A percentile compares a stretch with the other conserved stretches of the same genome.
Conservation (phyloP, 371 early-diverging fungal species). For the Mucor irregularis region DNA sequence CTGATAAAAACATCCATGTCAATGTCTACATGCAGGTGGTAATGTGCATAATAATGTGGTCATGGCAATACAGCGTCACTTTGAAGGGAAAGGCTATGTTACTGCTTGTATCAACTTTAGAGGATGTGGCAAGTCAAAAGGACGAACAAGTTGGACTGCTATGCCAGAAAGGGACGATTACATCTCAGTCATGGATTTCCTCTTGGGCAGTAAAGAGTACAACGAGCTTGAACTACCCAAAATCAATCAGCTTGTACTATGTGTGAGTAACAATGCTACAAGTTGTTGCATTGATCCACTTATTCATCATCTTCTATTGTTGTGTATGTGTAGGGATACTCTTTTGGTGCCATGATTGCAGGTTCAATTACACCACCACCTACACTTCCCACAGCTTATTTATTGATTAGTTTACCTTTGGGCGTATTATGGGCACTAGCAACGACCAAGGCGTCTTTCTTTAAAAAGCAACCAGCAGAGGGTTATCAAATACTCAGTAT, state of each 20-base stretch:
- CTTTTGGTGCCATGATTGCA: conserved; percentile 53
- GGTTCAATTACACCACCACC: conserved; percentile 26
- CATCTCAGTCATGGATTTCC: conserved; percentile 42
- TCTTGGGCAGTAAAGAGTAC: conserved; percentile 6
- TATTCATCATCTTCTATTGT: not conserved
- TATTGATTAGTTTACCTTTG: conserved; percentile 44
- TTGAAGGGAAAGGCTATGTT: conserved; percentile 27
- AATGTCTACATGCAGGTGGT: conserved; percentile 27
- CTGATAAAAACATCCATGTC: not conserved
- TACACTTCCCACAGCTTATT: conserved; percentile 21
- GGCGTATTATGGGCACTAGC: conserved; percentile 46
- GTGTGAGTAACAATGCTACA: conserved; percentile 3
- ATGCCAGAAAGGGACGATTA: conserved; percentile 60
- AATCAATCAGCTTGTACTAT: conserved; percentile 5
- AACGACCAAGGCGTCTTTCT: conserved; percentile 26
- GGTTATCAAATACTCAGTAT: conserved; percentile 17
- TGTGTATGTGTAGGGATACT: conserved; percentile 35
- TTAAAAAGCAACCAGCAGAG: conserved; percentile 14
- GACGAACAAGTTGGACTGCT: conserved; percentile 60
- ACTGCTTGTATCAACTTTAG: conserved; percentile 54
- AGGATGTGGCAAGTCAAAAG: conserved; percentile 55
- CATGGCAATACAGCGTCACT: conserved; percentile 31
- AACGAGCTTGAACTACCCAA: not conserved
- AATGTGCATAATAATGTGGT: conserved; percentile 48
- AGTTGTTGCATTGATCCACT: not conserved